Evolutionary conservation across 345 rosid species (phyloP), one percentile per base, ranked within the genome.

Genomic region (Dovyalis caffra): DNA sequence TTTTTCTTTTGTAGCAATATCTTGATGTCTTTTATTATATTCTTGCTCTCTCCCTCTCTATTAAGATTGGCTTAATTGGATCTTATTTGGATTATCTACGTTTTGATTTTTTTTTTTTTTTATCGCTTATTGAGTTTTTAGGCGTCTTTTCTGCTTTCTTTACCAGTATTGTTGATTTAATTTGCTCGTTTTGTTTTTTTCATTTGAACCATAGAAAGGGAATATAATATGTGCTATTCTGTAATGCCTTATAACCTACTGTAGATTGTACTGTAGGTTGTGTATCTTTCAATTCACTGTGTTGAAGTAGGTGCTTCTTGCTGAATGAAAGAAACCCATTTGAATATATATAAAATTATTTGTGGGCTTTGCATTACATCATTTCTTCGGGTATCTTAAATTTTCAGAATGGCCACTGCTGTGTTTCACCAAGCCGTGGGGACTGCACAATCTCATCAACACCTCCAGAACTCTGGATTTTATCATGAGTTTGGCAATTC

Each of bases 361-460:
- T 56, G 28, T 9, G 60, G 60, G 60, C 47, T 40, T 40, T 16
- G n/a, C n/a, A n/a, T n/a, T n/a, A n/a, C n/a, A n/a, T n/a, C n/a
- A n/a, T 11, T 40, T 40, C 47, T 20, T 49, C 15, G 25, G 68
- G 43, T 71, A 16, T 67, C 25, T 74, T 60, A 37, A 66, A 56
- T 71, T 75, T 82, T 66, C 91, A 90, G 97, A 78, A 93, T 93
- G 96, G 89, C 90, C 49, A 79, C 81, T 70, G 80, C 90, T 80
- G 82, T 76, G 58, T 86, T 87, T 71, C 83, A 88, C 79, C 92
- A 85, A 80, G 71, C 88, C 38, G 26, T 81, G 20, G 82, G 83
- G 73, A 81, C 83, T 66, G 65, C 82, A 64, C 86, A 82, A 51
- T 74, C 78, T 77, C 84, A 72, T 37, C 73, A 58, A 65, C 81